These are phyloP conservation scores for Ashbya aceris DNA, from an alignment of 1,139 yeast genomes.

Conservation along the genomic window DNA sequence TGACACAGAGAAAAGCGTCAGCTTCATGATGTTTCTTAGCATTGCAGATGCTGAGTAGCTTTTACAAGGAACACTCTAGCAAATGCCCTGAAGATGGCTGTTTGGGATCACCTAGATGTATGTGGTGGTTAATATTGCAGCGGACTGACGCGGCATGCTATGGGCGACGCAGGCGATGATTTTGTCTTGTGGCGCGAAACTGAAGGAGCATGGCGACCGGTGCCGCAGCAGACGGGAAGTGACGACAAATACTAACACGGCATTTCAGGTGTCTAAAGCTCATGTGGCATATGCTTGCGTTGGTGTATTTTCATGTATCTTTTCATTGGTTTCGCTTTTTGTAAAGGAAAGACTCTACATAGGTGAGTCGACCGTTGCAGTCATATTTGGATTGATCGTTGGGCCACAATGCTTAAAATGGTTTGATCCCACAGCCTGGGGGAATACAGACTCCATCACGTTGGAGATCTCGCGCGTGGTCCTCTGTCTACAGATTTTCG, in stretches of 20 bases:
- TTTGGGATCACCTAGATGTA: constrained; percentile 34
- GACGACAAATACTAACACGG: no score
- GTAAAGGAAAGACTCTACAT: constrained; percentile 83
- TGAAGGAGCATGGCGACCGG: no score
- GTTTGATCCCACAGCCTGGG: constrained; percentile 89
- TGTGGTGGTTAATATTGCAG: constrained; percentile 44
- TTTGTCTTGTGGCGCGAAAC: no score
- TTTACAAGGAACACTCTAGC: background rate
- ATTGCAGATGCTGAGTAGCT: no score
- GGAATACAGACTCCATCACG: constrained; percentile 77
- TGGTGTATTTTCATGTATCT: constrained; percentile 80
- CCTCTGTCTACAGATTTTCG: constrained; percentile 86
- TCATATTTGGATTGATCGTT: constrained; percentile 79
- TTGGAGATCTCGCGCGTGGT: constrained; percentile 83
- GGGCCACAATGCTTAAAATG: constrained; percentile 90
- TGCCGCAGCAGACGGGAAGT: no score
- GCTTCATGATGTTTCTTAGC: no score
- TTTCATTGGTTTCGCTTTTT: constrained; percentile 82
- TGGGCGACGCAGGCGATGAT: no score
- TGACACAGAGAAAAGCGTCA: no score
- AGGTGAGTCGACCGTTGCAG: constrained; percentile 94
- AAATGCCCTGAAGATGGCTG: constrained; percentile 20
- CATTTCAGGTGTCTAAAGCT: constrained; percentile 39
- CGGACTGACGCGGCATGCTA: no score
- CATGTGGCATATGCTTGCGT: constrained; percentile 91